Evolutionary conservation across 83 land plant species (phyloP).

Genomic region (Diphasiastrum complanatum): DNA sequence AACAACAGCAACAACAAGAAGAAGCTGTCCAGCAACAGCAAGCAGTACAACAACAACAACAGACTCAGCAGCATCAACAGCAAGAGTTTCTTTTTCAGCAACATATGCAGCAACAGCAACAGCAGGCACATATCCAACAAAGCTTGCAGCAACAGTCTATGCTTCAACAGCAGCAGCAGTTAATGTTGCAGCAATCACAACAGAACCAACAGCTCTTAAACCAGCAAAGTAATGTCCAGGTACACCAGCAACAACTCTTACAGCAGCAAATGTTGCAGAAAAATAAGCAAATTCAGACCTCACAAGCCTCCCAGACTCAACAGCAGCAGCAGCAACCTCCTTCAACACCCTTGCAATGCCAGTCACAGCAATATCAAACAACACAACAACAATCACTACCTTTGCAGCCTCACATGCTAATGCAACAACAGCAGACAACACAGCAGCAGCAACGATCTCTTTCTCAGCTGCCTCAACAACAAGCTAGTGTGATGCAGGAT

Average conservation of each 20-base stretch:
- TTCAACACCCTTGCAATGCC: neutral
- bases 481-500: neutral
- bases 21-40: too few species aligned
- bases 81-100: conserved; percentile 1
- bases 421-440: conserved; percentile 8
- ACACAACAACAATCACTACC: neutral
- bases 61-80: conserved; percentile 23
- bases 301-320: neutral
- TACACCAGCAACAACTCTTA: neutral
- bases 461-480: conserved; percentile 1
- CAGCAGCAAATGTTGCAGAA: neutral
- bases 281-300: too few species aligned
- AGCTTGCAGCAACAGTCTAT: conserved; percentile 2
- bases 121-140: conserved; percentile 11
- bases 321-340: neutral
- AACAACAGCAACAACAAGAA: conserved; percentile 10
- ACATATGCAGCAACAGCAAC: conserved; percentile 9
- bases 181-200: conserved; percentile 4
- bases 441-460: conserved; percentile 9
- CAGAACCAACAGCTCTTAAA: conserved; percentile 10
- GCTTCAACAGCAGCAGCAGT: conserved; percentile 23
- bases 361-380: neutral
- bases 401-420: neutral
- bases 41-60: conserved; percentile 21
- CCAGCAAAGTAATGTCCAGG: too few species aligned